A percentile compares a stretch with the other conserved stretches of the same genome.
phyloP scores from a whole-genome alignment of 2,329 filamentous ascomycete species.

The Pleochaeta shiraiana region DNA sequence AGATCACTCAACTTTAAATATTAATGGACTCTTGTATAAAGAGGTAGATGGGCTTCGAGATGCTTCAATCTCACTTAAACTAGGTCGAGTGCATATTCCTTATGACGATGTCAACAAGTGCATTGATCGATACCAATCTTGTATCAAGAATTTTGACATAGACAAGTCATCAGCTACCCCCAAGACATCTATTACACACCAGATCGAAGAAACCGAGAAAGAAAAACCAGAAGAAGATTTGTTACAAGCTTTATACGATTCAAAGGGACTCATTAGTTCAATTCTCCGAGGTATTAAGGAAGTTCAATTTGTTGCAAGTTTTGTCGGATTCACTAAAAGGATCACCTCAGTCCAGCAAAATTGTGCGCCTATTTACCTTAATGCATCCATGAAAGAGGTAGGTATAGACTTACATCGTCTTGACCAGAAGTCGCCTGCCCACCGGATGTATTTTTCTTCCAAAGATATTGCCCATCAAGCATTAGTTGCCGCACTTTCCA shows the following conservation, averaged over 20 bases:
- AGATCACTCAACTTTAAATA: slow-evolving; percentile 70
- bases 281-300: slow-evolving; percentile 86
- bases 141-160: slow-evolving; percentile 16
- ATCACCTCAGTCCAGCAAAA: slow-evolving; percentile 44
- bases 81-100: slow-evolving; percentile 75
- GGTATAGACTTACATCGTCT: slow-evolving; percentile 82
- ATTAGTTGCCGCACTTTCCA: slow-evolving; percentile 72
- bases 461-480: slow-evolving; percentile 92
- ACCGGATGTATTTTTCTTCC: slow-evolving; percentile 94
- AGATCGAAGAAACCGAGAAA: slow-evolving; percentile 51
- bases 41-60: slow-evolving; percentile 74
- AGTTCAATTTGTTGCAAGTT: slow-evolving; percentile 86
- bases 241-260: slow-evolving; percentile 71
- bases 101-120: slow-evolving; percentile 64
- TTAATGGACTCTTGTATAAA: slow-evolving; percentile 78
- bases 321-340: slow-evolving; percentile 67
- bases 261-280: slow-evolving; percentile 77
- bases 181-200: slow-evolving; percentile 45
- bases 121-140: slow-evolving; percentile 29
- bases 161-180: slow-evolving; percentile 23
- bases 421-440: slow-evolving; percentile 78
- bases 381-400: slow-evolving; percentile 88
- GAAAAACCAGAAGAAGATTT: slow-evolving; percentile 38
- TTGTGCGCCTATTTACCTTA: slow-evolving; percentile 55
- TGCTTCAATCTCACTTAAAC: slow-evolving; percentile 72